phyloP scores from a whole-genome alignment of 257 asterid genomes.

The Forsythia viridissima region DNA sequence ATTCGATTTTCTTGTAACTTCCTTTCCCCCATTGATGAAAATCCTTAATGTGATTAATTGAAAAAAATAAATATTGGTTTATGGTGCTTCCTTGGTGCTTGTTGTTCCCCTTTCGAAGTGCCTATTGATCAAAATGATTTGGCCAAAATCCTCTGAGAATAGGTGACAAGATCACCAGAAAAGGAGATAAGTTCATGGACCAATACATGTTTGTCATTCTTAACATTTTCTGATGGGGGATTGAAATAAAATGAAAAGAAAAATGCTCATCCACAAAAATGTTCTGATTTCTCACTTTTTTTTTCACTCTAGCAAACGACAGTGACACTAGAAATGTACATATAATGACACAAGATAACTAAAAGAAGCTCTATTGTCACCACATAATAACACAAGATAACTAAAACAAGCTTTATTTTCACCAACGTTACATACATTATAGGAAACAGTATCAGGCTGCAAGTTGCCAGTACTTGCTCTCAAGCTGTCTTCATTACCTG shows the following conservation, averaged over 20 bases:
- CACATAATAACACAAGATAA: no score
- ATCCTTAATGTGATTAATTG: no score
- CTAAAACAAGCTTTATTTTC: no score
- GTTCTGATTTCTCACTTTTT: neutral
- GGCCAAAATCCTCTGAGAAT: slow-evolving; percentile 4
- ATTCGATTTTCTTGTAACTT: no score
- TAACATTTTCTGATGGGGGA: slow-evolving; percentile 10
- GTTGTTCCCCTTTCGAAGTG: slow-evolving; percentile 19
- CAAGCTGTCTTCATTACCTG: slow-evolving; percentile 55
- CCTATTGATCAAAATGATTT: slow-evolving; percentile 18
- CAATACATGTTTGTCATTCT: slow-evolving; percentile 13
- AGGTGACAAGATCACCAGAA: neutral
- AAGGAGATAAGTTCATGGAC: neutral
- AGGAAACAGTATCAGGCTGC: slow-evolving; percentile 42
- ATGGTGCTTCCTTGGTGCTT: slow-evolving; percentile 21
- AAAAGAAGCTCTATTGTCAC: no score
- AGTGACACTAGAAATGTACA: slow-evolving; percentile 9
- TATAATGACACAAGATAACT: no score
- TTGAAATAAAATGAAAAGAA: slow-evolving; percentile 17
- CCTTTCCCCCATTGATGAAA: no score
- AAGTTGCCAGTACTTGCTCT: slow-evolving; percentile 48
- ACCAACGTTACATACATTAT: no score
- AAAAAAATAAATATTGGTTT: no score
- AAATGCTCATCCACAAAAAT: no score
- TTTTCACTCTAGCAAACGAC: slow-evolving; percentile 48